Evolutionary conservation across 2,329 filamentous ascomycete species (phyloP), one percentile per base, ranked within the genome.

Genomic region (Aureobasidium mangrovei): DNA sequence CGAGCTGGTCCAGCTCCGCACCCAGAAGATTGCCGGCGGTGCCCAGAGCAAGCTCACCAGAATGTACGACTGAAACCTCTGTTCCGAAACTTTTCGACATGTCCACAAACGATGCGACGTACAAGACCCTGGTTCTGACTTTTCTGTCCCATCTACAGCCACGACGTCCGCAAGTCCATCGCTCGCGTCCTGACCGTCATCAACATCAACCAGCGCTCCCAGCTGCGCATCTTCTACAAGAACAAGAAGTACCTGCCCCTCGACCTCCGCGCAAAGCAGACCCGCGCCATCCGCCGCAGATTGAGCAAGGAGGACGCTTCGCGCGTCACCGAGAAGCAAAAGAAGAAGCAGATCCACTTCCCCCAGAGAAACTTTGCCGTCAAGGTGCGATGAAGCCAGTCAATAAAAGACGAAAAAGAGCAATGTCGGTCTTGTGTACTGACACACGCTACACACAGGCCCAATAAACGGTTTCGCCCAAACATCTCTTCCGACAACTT

Each of bases 151-250:
- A 57, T 61, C 33, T 64, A 66, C 68, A 96, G 91, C 79, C 89
- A 95, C 82, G 94, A 98, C 76, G 83, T 98, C 75, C 91, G 93
- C 82, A 98, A 98, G 84, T 95, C 91, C 64, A 96, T 98, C 77
- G 94, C 93, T 72, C 91, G 91, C 73, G 88, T 96, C 77, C 85
- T 98, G 70, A 98, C 93, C 76, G 83, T 98, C 80, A 95, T 98
- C 85, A 98, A 97, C 84, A 86, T 90, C 78, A 97, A 95, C 84
- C 93, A 98, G 82, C 87, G 94, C 75, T 82, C 89, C 65, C 91
- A 97, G 80, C 89, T 98, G 70, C 90, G 91, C 69, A 82, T 97
- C 66, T 97, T 97, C 87, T 98, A 98, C 85, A 94, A 95, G 84
- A 87, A 86, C 85, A 97, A 97, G 88, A 97, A 96, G 83, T 96